Percentiles rank a stretch among this genome's conserved stretches.
phyloP scores from a whole-genome alignment of 2,329 filamentous ascomycete genomes.

The Rhinocladiella similis region DNA sequence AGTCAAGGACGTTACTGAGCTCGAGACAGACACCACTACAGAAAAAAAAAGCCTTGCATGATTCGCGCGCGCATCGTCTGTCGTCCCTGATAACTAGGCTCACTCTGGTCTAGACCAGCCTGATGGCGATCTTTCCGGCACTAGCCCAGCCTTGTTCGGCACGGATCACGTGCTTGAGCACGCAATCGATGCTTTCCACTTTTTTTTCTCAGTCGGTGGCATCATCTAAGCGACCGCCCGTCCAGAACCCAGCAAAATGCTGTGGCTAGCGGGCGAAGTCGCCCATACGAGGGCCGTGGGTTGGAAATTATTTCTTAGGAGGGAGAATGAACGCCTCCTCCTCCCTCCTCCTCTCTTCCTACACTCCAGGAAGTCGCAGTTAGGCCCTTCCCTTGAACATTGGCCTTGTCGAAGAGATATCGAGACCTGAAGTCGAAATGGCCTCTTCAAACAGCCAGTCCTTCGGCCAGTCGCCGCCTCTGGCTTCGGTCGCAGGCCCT shows the following conservation, averaged over 20 bases:
- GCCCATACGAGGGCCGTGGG: constrained; percentile 6
- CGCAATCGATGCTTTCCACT: neutral
- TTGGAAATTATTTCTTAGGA: constrained; percentile 6
- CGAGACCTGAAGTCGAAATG: constrained; percentile 26
- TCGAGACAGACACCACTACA: no score
- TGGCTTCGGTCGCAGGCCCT: constrained; percentile 71
- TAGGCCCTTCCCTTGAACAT: constrained; percentile 36
- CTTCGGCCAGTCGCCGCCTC: constrained; percentile 53
- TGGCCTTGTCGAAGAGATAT: constrained; percentile 31
- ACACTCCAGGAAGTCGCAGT: constrained; percentile 5
- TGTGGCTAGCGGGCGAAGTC: constrained; percentile 12
- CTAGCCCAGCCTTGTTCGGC: neutral
- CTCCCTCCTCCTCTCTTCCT: constrained; percentile 9
- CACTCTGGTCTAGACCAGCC: neutral
- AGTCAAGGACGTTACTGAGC: no score
- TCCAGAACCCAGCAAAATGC: neutral
- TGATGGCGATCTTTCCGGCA: neutral
- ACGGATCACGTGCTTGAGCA: neutral
- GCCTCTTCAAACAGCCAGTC: constrained; percentile 39
- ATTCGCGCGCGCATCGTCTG: no score
- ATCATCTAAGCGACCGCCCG: neutral
- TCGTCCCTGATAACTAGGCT: neutral
- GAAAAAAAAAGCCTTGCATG: no score
- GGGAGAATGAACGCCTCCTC: neutral
- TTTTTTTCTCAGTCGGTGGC: neutral